Evolutionary conservation across 148 eudicot genomes (phyloP).

Genomic region (Fagopyrum homotropicum): DNA sequence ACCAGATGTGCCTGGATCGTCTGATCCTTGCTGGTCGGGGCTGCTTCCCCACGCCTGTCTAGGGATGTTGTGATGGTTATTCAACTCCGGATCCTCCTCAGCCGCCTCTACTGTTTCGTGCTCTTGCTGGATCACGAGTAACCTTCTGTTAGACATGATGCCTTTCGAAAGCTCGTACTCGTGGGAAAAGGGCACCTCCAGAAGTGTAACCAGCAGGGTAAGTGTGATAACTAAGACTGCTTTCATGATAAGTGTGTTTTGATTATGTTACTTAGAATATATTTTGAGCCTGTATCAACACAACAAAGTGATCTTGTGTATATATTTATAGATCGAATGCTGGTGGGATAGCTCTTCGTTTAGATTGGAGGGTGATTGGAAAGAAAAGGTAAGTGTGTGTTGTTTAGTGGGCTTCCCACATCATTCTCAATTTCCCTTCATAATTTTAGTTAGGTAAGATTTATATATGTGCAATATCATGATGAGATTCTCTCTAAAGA

Average conservation of each 20-base stretch:
- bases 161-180: not conserved
- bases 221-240: not conserved
- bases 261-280: not conserved
- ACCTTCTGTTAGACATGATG: not conserved
- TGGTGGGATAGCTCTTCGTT: no score
- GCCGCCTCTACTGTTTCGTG: not conserved
- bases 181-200: not conserved
- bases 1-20: not conserved
- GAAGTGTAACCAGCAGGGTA: not conserved
- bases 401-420: not conserved
- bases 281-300: not conserved
- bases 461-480: not conserved
- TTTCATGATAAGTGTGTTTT: not conserved
- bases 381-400: not conserved
- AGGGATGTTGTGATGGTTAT: conserved; percentile 10
- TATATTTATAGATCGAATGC: no score
- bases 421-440: not conserved
- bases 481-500: no score
- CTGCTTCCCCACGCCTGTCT: not conserved
- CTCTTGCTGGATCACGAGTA: not conserved
- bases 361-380: not conserved
- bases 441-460: conserved; percentile 1
- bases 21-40: not conserved
- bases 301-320: no score
- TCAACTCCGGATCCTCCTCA: not conserved